Percentiles rank a stretch among this genome's conserved stretches.
Conservation (phyloP, 352 stramenopile genomes). For the Hyaloperonospora arabidopsidis region DNA sequence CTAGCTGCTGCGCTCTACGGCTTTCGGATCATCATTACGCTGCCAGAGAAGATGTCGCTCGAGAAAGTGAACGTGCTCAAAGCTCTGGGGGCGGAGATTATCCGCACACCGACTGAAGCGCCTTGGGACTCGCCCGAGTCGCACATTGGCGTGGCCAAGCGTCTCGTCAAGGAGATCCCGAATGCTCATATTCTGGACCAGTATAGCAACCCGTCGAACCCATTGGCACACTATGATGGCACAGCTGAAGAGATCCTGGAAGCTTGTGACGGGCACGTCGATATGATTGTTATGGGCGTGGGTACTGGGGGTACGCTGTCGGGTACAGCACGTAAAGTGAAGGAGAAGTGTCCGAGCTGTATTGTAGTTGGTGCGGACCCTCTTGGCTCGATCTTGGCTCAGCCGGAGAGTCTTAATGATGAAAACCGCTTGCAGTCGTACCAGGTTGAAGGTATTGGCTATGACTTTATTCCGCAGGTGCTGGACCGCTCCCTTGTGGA, state of each 20-base stretch:
- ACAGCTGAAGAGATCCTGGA: constrained; percentile 93
- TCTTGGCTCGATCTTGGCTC: constrained; percentile 89
- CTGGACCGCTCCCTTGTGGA: constrained; percentile 91
- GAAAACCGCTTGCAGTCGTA: constrained; percentile 86
- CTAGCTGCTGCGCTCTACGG: constrained; percentile 94
- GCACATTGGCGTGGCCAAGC: constrained; percentile 90
- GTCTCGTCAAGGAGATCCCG: constrained; percentile 90
- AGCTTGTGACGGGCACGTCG: constrained; percentile 89
- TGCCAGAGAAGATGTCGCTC: constrained; percentile 95
- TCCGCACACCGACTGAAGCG: constrained; percentile 93
- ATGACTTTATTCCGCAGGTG: constrained; percentile 95
- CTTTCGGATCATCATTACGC: constrained; percentile 92
- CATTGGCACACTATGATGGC: constrained; percentile 92
- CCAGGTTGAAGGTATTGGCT: constrained; percentile 94
- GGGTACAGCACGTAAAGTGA: constrained; percentile 89
- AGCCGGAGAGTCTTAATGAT: constrained; percentile 91
- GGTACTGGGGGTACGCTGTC: constrained; percentile 95
- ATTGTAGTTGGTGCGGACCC: constrained; percentile 87
- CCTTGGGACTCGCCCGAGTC: constrained; percentile 93
- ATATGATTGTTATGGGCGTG: constrained; percentile 92
- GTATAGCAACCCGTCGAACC: constrained; percentile 96
- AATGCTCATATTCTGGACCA: constrained; percentile 95
- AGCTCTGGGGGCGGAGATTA: constrained; percentile 92
- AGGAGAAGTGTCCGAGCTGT: constrained; percentile 84
- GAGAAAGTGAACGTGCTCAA: constrained; percentile 95